Evolutionary conservation across 495 filamentous ascomycete species (phyloP), one percentile per base, ranked within the genome.

Genomic region (Hypoxylon lenormandii): DNA sequence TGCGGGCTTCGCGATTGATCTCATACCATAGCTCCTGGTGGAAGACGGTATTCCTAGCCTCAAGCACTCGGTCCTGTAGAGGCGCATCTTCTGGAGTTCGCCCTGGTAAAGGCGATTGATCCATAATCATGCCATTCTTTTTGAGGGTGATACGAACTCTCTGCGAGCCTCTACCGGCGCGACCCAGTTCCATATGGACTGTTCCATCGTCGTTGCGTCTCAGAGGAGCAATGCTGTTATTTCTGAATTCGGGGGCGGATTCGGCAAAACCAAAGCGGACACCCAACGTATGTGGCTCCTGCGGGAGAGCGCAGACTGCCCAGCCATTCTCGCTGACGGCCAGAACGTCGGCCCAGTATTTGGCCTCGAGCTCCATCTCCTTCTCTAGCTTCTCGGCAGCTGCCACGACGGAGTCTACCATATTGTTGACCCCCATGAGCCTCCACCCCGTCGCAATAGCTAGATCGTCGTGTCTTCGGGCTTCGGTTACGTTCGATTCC

Each of bases 21-120:
- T 98, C 95, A 65, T 96, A 88, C 83, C 93, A 96, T n/a, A 99
- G 78, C 74, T 99, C 96, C 72, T 97, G 90, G 55, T 94, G 91
- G 73, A 92, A 97, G 1, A 96, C 82, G 57, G 91, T 93, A 76
- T 99, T 90, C 23, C 94, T 88, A 10, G 93, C 92, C 67, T 92
- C 89, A 15, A 89, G 83, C 45, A 98, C 91, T 6, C 85, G 85
- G 36, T 88, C 81, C 63, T 93, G 88, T 21, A 81, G 64, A 49
- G 72, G 80, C 21, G 76, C 74, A 56, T 72, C 74, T 66, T 69
- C 81, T 57, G 75, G 74, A 33, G 77, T 72, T 43, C 78, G 79
- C 18, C 63, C 56, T 5, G 81, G 79, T 0, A 85, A 66, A 22
- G 69, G 72, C 1, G 87, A 88, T 40, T 77, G 79, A 11, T 91